phyloP scores from a whole-genome alignment of 2,329 filamentous ascomycete genomes.

The Fusarium sp. region DNA sequence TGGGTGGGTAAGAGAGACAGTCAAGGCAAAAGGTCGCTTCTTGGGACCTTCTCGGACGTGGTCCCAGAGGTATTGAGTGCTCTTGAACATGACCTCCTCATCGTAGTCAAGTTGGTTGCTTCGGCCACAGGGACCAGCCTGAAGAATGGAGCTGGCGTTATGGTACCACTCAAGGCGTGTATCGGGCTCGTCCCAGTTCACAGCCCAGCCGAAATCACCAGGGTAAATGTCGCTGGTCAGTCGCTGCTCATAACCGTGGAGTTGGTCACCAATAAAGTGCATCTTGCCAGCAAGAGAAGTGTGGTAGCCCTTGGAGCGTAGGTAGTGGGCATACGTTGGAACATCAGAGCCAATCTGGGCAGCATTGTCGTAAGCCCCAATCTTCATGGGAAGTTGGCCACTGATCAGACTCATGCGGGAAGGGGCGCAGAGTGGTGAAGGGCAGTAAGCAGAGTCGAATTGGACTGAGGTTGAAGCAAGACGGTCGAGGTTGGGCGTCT shows the following conservation, averaged over 20 bases:
- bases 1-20: conserved; percentile 92
- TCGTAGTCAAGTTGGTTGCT: conserved; percentile 98
- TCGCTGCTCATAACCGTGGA: conserved; percentile 93
- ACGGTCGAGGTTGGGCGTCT: conserved; percentile 89
- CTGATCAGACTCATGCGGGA: conserved; percentile 96
- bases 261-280: conserved; percentile 96
- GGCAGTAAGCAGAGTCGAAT: conserved; percentile 95
- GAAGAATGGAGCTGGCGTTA: conserved; percentile 92
- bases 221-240: conserved; percentile 97
- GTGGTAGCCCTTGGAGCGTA: conserved; percentile 87
- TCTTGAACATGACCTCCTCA: conserved; percentile 94
- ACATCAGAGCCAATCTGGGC: conserved; percentile 85
- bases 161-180: conserved; percentile 94
- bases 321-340: conserved; percentile 93
- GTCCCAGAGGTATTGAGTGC: conserved; percentile 90
- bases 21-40: conserved; percentile 85
- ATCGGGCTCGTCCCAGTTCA: conserved; percentile 94
- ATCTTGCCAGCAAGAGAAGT: conserved; percentile 95
- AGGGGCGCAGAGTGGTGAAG: conserved; percentile 90
- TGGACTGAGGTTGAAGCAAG: conserved; percentile 86
- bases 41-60: conserved; percentile 83
- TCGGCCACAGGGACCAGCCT: conserved; percentile 88
- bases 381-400: conserved; percentile 90
- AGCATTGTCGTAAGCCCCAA: conserved; percentile 92
- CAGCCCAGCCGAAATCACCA: conserved; percentile 92